Evolutionary conservation across 2,329 filamentous ascomycete species (phyloP).

Genomic region (Neonectria coccinea): DNA sequence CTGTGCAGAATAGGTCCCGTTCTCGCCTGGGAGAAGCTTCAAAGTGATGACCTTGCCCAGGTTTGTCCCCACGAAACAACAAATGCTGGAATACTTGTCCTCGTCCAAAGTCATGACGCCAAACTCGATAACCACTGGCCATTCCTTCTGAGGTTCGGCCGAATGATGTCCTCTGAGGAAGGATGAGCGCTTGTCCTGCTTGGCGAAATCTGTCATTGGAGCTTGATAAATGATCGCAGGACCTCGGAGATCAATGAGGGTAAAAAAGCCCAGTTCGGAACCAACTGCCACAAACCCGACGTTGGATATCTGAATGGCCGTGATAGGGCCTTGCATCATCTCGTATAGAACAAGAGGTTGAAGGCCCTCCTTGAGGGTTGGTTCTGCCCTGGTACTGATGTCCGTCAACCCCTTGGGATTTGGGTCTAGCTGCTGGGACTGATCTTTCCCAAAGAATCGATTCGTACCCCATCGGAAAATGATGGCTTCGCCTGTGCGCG

Average conservation of each 20-base stretch:
- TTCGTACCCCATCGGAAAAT: constrained; percentile 92
- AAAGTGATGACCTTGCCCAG: constrained; percentile 87
- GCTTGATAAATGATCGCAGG: constrained; percentile 85
- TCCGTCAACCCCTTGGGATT: constrained; percentile 79
- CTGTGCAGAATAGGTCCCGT: constrained; percentile 75
- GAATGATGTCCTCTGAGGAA: constrained; percentile 66
- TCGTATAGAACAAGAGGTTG: constrained; percentile 85
- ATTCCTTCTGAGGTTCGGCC: constrained; percentile 69
- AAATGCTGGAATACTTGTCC: constrained; percentile 95
- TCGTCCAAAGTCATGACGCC: constrained; percentile 92
- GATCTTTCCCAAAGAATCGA: constrained; percentile 74
- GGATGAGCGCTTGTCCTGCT: constrained; percentile 80
- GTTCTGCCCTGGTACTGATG: constrained; percentile 79
- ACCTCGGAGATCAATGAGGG: constrained; percentile 87
- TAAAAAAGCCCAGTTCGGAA: constrained; percentile 83
- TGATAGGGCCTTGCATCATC: constrained; percentile 85
- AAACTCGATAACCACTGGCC: constrained; percentile 87
- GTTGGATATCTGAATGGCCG: constrained; percentile 85
- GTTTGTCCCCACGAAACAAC: constrained; percentile 91
- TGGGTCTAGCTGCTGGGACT: constrained; percentile 61
- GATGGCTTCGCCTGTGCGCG: constrained; percentile 84
- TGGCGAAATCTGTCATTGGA: constrained; percentile 78
- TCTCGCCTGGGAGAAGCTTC: constrained; percentile 83
- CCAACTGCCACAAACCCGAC: constrained; percentile 92
- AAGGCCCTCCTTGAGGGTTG: constrained; percentile 79